These are phyloP conservation scores for Phytophthora tentaculata DNA, from an alignment of 352 stramenopile species.

Conservation along the genomic window DNA sequence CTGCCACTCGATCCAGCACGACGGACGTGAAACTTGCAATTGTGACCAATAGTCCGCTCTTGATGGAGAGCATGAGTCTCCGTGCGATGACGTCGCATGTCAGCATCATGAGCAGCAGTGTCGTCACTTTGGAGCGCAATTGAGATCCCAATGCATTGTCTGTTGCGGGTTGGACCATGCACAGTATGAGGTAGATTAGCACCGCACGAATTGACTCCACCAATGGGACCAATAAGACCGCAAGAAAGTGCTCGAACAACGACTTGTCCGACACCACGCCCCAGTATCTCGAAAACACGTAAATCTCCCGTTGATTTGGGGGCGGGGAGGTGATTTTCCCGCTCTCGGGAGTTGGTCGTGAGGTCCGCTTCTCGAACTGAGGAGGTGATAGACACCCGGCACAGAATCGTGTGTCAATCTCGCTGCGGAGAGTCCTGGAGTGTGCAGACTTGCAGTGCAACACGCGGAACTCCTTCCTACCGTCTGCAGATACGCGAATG, in stretches of 20 bases:
- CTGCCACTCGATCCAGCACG: conserved; percentile 67
- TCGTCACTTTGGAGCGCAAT: conserved; percentile 51
- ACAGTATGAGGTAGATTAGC: conserved; percentile 66
- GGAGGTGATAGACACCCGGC: conserved; percentile 68
- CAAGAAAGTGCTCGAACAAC: conserved; percentile 69
- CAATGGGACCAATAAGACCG: conserved; percentile 64
- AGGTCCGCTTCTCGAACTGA: conserved; percentile 40
- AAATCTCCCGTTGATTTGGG: conserved; percentile 48
- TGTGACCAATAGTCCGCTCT: conserved; percentile 76
- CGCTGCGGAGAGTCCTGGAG: conserved; percentile 27
- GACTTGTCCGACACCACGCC: conserved; percentile 82
- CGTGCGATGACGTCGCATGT: conserved; percentile 65
- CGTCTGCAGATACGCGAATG: conserved; percentile 63
- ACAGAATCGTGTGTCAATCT: conserved; percentile 59
- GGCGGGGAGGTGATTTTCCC: conserved; percentile 32
- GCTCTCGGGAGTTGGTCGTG: conserved; percentile 30
- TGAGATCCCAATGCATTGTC: conserved; percentile 17
- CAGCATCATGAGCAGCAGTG: conserved; percentile 59
- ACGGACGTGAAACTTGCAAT: conserved; percentile 74
- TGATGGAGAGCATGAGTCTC: conserved; percentile 68
- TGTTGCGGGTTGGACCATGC: conserved; percentile 51
- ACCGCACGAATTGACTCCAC: conserved; percentile 69
- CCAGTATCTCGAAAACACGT: conserved; percentile 88
- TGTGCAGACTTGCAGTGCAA: conserved; percentile 74
- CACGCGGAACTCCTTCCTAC: conserved; percentile 80